Conservation (phyloP, 257 asterid genomes). For the Lavandula angustifolia region DNA sequence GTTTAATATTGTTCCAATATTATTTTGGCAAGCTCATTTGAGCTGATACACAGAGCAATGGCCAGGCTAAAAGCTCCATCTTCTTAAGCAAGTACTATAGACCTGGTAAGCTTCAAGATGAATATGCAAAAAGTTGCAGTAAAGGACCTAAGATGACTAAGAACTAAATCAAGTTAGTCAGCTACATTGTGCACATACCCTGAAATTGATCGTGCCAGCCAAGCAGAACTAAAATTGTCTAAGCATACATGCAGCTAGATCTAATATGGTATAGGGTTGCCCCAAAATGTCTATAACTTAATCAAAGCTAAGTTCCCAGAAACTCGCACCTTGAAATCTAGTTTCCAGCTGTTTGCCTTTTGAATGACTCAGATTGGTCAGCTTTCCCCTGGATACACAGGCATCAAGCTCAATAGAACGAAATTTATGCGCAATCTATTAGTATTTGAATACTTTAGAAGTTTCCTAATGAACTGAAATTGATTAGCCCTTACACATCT, state of each 20-base stretch:
- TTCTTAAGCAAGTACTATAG: conserved; percentile 9
- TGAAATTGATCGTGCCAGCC: background rate
- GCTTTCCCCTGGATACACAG: conserved; percentile 64
- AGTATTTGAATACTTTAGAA: conserved; percentile 41
- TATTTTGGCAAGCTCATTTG: conserved; percentile 21
- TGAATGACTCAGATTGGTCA: conserved; percentile 53
- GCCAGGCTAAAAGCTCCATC: conserved; percentile 25
- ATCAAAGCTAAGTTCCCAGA: conserved; percentile 30
- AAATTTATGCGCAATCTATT: conserved; percentile 25
- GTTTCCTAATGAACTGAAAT: conserved; percentile 57
- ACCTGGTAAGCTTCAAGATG: conserved; percentile 12
- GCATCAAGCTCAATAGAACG: conserved; percentile 33
- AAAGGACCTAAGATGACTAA: background rate
- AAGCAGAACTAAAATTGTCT: conserved; percentile 12
- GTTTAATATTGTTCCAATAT: conserved; percentile 6
- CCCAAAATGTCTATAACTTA: conserved; percentile 18
- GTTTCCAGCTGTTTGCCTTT: conserved; percentile 66
- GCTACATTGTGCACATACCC: conserved; percentile 4
- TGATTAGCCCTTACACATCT: conserved; percentile 55
- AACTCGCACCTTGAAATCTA: conserved; percentile 62
- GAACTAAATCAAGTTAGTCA: conserved; percentile 15
- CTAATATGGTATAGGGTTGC: background rate
- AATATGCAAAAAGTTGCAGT: conserved; percentile 15
- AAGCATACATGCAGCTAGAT: conserved; percentile 18
- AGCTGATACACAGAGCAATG: conserved; percentile 24